A percentile compares a stretch with the other conserved stretches of the same genome.
Conservation (phyloP, 1,284 basidiomycete genomes). For the Paramarasmius palmivorus region DNA sequence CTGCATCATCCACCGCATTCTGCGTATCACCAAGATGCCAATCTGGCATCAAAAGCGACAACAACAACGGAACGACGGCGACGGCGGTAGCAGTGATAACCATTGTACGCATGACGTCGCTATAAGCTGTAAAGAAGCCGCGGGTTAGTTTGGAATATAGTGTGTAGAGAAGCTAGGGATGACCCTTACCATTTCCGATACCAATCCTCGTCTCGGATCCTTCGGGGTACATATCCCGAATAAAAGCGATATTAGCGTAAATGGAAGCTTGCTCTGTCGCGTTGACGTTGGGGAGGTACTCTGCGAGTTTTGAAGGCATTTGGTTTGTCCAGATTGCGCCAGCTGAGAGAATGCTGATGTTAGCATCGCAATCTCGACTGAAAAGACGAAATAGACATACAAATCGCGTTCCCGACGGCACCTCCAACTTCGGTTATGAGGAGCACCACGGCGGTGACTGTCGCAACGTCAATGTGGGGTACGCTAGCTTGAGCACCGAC, state of each 20-base stretch:
- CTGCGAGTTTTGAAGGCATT: constrained; percentile 60
- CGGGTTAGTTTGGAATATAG: not conserved
- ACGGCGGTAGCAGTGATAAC: constrained; percentile 46
- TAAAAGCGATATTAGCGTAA: constrained; percentile 55
- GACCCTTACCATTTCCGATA: constrained; percentile 47
- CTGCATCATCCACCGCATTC: constrained; percentile 40
- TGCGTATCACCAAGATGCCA: constrained; percentile 48
- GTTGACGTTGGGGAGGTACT: constrained; percentile 48
- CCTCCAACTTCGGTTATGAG: constrained; percentile 81
- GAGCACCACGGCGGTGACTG: constrained; percentile 80
- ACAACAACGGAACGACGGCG: constrained; percentile 37
- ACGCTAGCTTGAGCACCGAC: constrained; percentile 82
- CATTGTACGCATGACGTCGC: constrained; percentile 56
- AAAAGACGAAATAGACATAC: constrained; percentile 33
- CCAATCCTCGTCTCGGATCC: constrained; percentile 58
- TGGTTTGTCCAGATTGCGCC: constrained; percentile 60
- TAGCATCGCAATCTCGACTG: not conserved
- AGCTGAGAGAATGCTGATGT: constrained; percentile 29
- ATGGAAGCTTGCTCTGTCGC: constrained; percentile 36
- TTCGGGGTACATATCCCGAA: constrained; percentile 36
- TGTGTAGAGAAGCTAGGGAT: not conserved
- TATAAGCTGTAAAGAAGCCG: constrained; percentile 43
- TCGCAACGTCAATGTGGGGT: constrained; percentile 75
- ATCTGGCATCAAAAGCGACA: constrained; percentile 44
- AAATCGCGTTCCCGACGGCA: constrained; percentile 67